Evolutionary conservation across 495 filamentous ascomycete genomes (phyloP).

Genomic region (Penicillium coffeae): DNA sequence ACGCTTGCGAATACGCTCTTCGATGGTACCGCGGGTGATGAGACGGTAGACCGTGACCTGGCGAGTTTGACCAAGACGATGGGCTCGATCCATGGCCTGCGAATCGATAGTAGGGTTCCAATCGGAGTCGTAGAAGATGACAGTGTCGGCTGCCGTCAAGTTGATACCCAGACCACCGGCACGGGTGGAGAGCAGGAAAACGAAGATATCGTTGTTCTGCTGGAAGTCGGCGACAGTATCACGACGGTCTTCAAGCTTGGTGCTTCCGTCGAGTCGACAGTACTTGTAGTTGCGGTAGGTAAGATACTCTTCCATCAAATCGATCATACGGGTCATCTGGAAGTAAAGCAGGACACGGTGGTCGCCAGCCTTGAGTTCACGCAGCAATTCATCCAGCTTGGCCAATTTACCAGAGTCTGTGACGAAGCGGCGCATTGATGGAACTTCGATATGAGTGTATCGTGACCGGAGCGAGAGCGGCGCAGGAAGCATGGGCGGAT

Average conservation of each 20-base stretch:
- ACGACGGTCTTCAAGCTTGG: constrained; percentile 95
- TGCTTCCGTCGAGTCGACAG: constrained; percentile 91
- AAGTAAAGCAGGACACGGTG: constrained; percentile 99
- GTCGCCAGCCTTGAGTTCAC: constrained; percentile 81
- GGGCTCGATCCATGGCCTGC: constrained; percentile 97
- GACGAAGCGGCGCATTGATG: constrained; percentile 98
- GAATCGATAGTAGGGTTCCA: constrained; percentile 99
- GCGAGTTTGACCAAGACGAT: constrained; percentile 92
- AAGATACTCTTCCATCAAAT: constrained; percentile 97
- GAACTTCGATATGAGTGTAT: constrained; percentile 87
- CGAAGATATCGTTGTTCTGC: constrained; percentile 83
- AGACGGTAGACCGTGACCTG: constrained; percentile 97
- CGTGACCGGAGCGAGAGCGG: constrained; percentile 75
- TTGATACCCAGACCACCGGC: constrained; percentile 98
- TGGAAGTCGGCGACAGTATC: constrained; percentile 98
- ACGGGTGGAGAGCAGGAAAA: constrained; percentile 92
- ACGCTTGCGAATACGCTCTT: constrained; percentile 96
- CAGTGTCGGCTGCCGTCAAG: constrained; percentile 84
- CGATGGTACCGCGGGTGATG: constrained; percentile 95
- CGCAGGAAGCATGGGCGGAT: constrained; percentile 60
- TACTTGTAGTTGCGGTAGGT: constrained; percentile 99
- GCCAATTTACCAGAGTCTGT: constrained; percentile 96
- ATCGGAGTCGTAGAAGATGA: constrained; percentile 99
- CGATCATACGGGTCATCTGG: constrained; percentile 99
- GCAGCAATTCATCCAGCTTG: constrained; percentile 82